Evolutionary conservation across 2,329 filamentous ascomycete genomes (phyloP).

Genomic region (Furcasterigmium sp.): DNA sequence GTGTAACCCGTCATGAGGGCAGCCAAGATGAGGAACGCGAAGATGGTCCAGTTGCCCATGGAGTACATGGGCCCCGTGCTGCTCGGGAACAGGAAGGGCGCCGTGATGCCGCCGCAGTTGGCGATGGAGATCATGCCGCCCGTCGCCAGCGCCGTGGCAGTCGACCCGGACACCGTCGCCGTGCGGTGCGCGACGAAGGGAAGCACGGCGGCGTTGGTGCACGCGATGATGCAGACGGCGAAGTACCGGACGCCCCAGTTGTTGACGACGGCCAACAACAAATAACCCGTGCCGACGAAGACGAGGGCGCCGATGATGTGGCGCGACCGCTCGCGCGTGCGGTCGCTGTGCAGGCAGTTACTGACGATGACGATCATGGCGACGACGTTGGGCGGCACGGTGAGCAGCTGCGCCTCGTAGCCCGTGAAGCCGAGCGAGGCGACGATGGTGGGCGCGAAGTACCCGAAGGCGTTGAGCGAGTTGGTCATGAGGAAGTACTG

Average conservation of each 20-base stretch:
- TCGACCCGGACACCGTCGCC: conserved; percentile 24
- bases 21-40: conserved; percentile 20
- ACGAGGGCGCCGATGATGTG: conserved; percentile 21
- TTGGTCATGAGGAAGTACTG: conserved; percentile 26
- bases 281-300: conserved; percentile 21
- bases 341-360: conserved; percentile 23
- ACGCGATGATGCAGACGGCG: conserved; percentile 25
- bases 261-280: conserved; percentile 21
- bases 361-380: conserved; percentile 26
- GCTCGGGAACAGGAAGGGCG: conserved; percentile 25
- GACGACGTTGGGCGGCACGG: conserved; percentile 29
- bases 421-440: conserved; percentile 25
- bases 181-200: conserved; percentile 26
- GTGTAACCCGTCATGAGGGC: conserved; percentile 19
- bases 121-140: conserved; percentile 28
- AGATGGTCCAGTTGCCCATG: conserved; percentile 28
- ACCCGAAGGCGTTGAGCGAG: conserved; percentile 27
- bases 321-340: conserved; percentile 23
- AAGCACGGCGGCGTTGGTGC: conserved; percentile 24
- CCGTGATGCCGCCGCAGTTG: conserved; percentile 26
- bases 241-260: conserved; percentile 24
- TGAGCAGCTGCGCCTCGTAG: conserved; percentile 26
- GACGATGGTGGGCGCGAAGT: conserved; percentile 29
- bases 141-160: conserved; percentile 24
- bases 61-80: conserved; percentile 23